Evolutionary conservation across 176 grass and related monocot genomes (phyloP), one percentile per base, ranked within the genome.

Genomic region (bread wheat (Triticum aestivum)): DNA sequence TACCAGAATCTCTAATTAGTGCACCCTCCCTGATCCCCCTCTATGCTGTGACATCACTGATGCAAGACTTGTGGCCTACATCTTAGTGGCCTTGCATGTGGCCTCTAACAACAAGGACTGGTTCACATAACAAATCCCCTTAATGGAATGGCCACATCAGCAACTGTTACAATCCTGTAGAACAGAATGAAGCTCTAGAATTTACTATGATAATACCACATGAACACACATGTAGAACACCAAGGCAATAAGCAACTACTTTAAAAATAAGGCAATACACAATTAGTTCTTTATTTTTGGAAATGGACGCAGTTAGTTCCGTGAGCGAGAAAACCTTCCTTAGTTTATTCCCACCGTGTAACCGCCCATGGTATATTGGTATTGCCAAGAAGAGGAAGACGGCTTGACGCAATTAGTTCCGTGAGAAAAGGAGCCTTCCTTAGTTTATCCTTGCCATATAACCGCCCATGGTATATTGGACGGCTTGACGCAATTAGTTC

Each of bases 1-100:
- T 68, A 85, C 70, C 77, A 59, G 78, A 85, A 88, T 91, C 82
- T 67, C 24, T 33, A 26, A 88, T 77, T 34, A 65, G 59, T 65
- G 62, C 70, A 47, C 59, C 37, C 12, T 44, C 75, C 65, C 5
- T 33, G 86, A 85, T 75, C 81, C 77, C 63, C 77, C 63, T 77
- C 61, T 70, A 23, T 38, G 85, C 30, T 9, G 49, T 76, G 49
- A 56, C 62, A 88, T 78, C 63, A 76, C 49, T 76, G 62, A 80
- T 63, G 61, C 14, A 38, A 81, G 38, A 32, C 23, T 10, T 87
- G 33, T 79, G 61, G 73, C 65, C 1, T 61, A 12, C 74, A 83
- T 82, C 77, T 78, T 64, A 58, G 86, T 88, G 54, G 78, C 33
- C 71, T 20, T 52, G n/a, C 21, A 29, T 85, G 78, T 88, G 86